Percentiles rank a stretch among this genome's conserved stretches.
These are phyloP conservation scores for Pseudonitzschia multiseries DNA, from an alignment of 108 stramenopile species.

Conservation along the genomic window DNA sequence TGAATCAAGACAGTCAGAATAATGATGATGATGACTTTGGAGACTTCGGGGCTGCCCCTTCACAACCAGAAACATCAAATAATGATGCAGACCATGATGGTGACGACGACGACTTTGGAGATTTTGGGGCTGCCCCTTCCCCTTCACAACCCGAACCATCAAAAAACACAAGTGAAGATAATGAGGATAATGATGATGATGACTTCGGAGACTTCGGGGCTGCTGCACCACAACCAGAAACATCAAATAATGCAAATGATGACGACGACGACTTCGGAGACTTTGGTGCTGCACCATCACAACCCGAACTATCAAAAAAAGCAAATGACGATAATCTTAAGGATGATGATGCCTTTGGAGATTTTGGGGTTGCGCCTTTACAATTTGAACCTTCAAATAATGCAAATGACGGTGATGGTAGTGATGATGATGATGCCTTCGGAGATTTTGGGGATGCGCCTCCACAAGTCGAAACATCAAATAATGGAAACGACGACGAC, in stretches of 20 bases:
- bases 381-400: background rate
- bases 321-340: background rate
- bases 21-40: slow-evolving; percentile 25
- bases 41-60: slow-evolving; percentile 26
- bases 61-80: background rate
- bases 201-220: slow-evolving; percentile 35
- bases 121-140: slow-evolving; percentile 28
- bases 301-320: background rate
- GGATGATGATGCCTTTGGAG: slow-evolving; percentile 29
- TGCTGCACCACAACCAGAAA: slow-evolving; percentile 6
- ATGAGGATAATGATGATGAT: background rate
- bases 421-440: background rate
- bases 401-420: background rate
- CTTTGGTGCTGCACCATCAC: background rate
- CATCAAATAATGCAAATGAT: background rate
- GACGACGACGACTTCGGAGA: slow-evolving; percentile 29
- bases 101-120: slow-evolving; percentile 28
- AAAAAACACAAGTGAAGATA: background rate
- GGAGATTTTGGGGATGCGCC: slow-evolving; percentile 34
- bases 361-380: slow-evolving; percentile 18
- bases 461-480: too few species aligned
- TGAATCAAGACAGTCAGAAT: background rate
- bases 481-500: background rate
- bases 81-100: too few species aligned
- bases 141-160: background rate